Evolutionary conservation across 371 early-diverging fungal genomes (phyloP), one percentile per base, ranked within the genome.

Genomic region (Vairimorpha apis): DNA sequence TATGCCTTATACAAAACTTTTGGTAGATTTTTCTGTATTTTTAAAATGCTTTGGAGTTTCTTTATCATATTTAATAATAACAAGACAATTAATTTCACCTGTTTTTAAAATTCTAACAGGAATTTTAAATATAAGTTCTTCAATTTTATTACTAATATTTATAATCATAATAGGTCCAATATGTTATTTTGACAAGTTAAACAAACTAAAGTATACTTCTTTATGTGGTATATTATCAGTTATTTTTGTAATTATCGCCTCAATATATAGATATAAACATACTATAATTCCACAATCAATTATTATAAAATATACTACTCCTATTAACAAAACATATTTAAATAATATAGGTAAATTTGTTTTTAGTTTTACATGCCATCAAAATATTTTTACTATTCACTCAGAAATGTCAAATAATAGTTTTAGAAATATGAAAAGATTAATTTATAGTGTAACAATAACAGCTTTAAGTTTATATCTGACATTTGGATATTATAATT

Each of bases 11-110:
- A 89, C 92, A 2, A 90, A 90, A 4, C 83, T 92, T 18, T 86
- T 88, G 44, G 93, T 98, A 76, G 97, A 97, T 78, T 65, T 89
- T 35, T 94, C 96, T 37, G 94, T 99, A 75, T 97, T 96, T 35
- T 84, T 95, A 77, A 99, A 99, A 81, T 99, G 99, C 80, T 96
- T 97, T 85, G 97, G 97, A 29, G 99, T 97, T 0, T 88, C 91
- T n/a, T 86, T 92, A 35, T 92, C 94, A n/a, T 99, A 99, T 81
- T 83, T 99, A 47, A 90, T 99, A 59, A 93, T 97, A 71, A 87
- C 92, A 71, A 92, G 94, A 62, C 92, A 94, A 55, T 81, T 97
- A 65, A 89, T 94, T 87, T 90, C 91, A 0, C 63, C 55, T 7
- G 27, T 82, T 4, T n/a, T n/a, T n/a, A n/a, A n/a, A n/a, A n/a